These are phyloP conservation scores for Elsinoe arachidis DNA, from an alignment of 2,329 filamentous ascomycete species.

Conservation along the genomic window DNA sequence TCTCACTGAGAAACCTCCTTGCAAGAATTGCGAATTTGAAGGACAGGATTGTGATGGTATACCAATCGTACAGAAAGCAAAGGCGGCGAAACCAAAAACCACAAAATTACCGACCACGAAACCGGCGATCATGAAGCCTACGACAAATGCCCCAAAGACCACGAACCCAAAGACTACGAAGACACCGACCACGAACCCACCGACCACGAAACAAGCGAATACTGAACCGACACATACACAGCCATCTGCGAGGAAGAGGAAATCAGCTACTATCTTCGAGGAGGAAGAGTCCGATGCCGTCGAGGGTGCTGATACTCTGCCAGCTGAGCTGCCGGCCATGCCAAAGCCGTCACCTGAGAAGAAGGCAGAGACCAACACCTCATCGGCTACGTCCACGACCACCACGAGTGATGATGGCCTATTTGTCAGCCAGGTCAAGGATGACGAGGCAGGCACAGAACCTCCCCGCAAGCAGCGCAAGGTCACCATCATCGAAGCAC, in stretches of 20 bases:
- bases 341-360: neutral
- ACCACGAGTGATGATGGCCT: no score
- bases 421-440: no score
- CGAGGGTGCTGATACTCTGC: no score
- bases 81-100: neutral
- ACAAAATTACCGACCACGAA: neutral
- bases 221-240: neutral
- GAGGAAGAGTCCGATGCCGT: no score
- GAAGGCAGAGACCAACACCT: neutral
- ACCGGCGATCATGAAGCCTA: neutral
- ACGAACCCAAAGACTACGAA: neutral
- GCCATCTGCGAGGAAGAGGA: neutral
- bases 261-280: no score
- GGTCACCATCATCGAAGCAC: neutral
- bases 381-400: no score
- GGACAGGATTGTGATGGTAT: neutral
- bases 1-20: neutral
- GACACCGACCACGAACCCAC: neutral
- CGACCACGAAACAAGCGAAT: neutral
- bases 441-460: neutral
- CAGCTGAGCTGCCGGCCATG: no score
- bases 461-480: neutral
- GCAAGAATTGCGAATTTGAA: neutral
- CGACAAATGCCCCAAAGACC: no score
- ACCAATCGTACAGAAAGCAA: neutral